Percentiles rank a stretch among this genome's conserved stretches.
phyloP scores from a whole-genome alignment of 2,329 filamentous ascomycete species.

The Fusarium sp. region DNA sequence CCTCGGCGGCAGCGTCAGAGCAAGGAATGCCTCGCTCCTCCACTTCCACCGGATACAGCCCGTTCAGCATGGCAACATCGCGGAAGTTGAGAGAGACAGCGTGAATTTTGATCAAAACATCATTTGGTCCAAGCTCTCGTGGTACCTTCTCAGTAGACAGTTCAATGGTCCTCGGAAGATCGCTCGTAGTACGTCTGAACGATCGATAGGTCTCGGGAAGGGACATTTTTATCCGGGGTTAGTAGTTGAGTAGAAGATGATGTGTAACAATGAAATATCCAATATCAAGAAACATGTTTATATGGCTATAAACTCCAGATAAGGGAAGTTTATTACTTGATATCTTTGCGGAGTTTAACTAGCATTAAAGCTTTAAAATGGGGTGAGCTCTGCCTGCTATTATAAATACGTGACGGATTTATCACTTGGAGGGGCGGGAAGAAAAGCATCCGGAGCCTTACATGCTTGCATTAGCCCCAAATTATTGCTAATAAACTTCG shows the following conservation, averaged over 20 bases:
- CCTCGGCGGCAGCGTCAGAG: not conserved
- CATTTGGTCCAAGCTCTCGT: not conserved
- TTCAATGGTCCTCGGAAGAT: not conserved
- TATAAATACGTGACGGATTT: not conserved
- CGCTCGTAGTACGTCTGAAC: not conserved
- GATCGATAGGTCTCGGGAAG: not conserved
- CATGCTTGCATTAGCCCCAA: too few species aligned
- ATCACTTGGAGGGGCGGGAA: not conserved
- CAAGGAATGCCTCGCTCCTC: not conserved
- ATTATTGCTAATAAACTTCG: too few species aligned
- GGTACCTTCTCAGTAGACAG: not conserved
- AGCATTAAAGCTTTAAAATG: not conserved
- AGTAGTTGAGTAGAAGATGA: rapidly evolving
- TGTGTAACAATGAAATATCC: not conserved
- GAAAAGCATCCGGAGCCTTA: not conserved
- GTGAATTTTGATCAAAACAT: not conserved
- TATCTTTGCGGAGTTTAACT: not conserved
- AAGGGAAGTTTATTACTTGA: not conserved
- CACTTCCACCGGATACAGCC: not conserved
- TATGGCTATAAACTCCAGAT: not conserved
- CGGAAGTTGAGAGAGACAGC: not conserved
- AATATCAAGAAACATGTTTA: rapidly evolving
- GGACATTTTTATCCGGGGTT: not conserved
- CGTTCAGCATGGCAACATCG: not conserved
- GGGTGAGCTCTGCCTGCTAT: not conserved